Evolutionary conservation across 2,329 filamentous ascomycete species (phyloP).

Genomic region (Hypoxylon sp.): DNA sequence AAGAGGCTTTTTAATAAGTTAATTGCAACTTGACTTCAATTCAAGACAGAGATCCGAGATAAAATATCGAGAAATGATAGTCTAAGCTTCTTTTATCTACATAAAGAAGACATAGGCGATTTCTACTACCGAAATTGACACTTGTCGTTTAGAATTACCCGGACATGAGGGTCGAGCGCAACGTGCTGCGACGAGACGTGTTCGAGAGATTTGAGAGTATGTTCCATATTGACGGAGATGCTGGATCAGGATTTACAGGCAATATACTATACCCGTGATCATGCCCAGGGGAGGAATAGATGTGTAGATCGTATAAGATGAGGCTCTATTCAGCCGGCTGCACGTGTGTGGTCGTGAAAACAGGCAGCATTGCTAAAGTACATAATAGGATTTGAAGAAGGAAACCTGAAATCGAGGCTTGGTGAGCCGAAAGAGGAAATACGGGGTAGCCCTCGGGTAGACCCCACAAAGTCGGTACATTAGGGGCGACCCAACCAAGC

Average conservation of each 20-base stretch:
- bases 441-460: constrained; percentile 37
- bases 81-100: constrained; percentile 28
- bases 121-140: constrained; percentile 46
- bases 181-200: constrained; percentile 44
- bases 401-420: constrained; percentile 12
- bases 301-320: constrained; percentile 27
- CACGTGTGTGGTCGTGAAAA: constrained; percentile 15
- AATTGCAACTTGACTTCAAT: constrained; percentile 23
- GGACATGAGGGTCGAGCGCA: constrained; percentile 46
- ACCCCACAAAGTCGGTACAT: constrained; percentile 13
- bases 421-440: constrained; percentile 38
- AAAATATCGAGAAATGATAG: constrained; percentile 15
- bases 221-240: constrained; percentile 36
- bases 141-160: constrained; percentile 54
- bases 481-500: constrained; percentile 1
- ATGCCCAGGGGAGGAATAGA: constrained; percentile 13
- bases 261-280: constrained; percentile 37
- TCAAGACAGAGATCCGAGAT: constrained; percentile 31
- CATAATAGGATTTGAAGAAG: constrained; percentile 12
- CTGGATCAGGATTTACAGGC: constrained; percentile 35
- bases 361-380: constrained; percentile 6
- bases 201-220: constrained; percentile 37
- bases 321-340: constrained; percentile 44
- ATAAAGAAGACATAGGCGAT: background rate
- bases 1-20: constrained; percentile 21